These are phyloP conservation scores for Coemansia biformis DNA, from an alignment of 192 early-diverging fungal species.

Conservation along the genomic window DNA sequence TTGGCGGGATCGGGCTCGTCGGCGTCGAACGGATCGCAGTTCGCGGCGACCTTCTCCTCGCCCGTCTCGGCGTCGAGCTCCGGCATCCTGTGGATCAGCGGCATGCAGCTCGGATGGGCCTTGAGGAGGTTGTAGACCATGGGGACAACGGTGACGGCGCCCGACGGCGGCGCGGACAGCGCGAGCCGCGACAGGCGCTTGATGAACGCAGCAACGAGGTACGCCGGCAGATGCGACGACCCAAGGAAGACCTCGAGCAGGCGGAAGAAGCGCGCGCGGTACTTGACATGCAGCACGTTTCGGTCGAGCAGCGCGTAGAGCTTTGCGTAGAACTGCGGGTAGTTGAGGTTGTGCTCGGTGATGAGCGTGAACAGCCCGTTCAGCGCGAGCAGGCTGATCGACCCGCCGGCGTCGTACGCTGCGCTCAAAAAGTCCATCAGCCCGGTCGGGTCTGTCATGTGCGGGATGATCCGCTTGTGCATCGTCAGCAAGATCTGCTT, in stretches of 20 bases:
- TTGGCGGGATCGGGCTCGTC: constrained; percentile 72
- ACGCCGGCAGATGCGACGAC: constrained; percentile 81
- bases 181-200: constrained; percentile 84
- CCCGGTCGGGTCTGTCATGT: constrained; percentile 67
- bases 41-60: constrained; percentile 22
- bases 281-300: constrained; percentile 88
- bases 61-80: constrained; percentile 44
- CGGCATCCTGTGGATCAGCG: constrained; percentile 70
- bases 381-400: constrained; percentile 83
- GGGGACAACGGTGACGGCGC: constrained; percentile 78
- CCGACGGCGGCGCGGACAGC: constrained; percentile 80
- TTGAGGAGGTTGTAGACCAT: constrained; percentile 90
- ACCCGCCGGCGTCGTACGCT: constrained; percentile 83
- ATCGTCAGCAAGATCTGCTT: constrained; percentile 75
- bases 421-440: constrained; percentile 94
- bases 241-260: constrained; percentile 83
- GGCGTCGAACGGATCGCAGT: constrained; percentile 40
- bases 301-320: constrained; percentile 88
- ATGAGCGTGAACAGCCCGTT: constrained; percentile 96
- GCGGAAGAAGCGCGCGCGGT: constrained; percentile 91
- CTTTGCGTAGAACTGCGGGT: constrained; percentile 95
- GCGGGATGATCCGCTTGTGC: constrained; percentile 87
- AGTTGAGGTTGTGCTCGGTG: constrained; percentile 91
- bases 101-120: constrained; percentile 84
- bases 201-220: constrained; percentile 88